Evolutionary conservation across 371 early-diverging fungal species (phyloP), one percentile per base, ranked within the genome.

Genomic region (Lichtheimia ornata): DNA sequence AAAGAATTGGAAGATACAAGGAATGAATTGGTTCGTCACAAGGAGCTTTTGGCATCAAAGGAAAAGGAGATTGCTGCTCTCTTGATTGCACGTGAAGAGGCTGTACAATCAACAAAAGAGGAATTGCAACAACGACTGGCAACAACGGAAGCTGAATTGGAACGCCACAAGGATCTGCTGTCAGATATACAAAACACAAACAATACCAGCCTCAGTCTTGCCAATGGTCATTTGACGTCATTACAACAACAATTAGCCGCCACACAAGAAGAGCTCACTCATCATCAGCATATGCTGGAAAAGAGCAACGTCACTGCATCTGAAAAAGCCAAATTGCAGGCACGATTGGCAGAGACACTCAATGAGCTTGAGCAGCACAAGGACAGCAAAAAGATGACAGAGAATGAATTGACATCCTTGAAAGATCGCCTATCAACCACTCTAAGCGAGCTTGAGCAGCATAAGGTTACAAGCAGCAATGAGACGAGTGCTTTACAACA

Each of bases 81-180:
- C 11, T 9, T 35, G 9, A 11, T 35, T 35, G 35, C 35, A 35
- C 35, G 35, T 53, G 30, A 28, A 55, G 18, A 28, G 18, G 20
- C 54, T 28, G 28, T 53, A 24, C 22, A 61, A 55, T 54, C 27
- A 49, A 14, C 50, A 43, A 54, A 18, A 35, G 35, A 35, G 35
- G 35, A 35, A 35, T 35, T 35, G 6, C 35, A 35, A 35, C 35
- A 35, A 35, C 35, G 35, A 35, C 35, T 35, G 35, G 47, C 47
- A 47, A 47, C n/a, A 22, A 47, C 47, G 5, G 22, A 47, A 22
- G 47, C 47, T 22, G 47, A 47, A 47, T 22, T 47, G 47, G 47
- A n/a, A 18, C 47, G 47, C n/a, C 22, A 22, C 47, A n/a, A 22
- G 17, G 18, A 47, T 5, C 17, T 47, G 17, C 47, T 47, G 47